phyloP scores from a whole-genome alignment of 768 basidiomycete genomes.

The Crepidotus variabilis region DNA sequence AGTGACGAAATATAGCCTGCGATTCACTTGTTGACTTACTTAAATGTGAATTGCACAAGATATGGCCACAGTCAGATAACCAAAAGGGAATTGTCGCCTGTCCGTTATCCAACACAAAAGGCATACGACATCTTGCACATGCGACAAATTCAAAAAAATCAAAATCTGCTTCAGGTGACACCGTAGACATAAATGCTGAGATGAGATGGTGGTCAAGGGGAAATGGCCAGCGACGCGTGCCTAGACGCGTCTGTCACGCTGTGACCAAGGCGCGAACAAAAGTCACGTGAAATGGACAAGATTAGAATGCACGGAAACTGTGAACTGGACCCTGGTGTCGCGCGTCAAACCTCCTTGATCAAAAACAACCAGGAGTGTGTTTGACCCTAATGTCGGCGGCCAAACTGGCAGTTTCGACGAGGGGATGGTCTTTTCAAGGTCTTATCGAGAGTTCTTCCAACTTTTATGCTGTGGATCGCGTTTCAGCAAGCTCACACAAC shows the following conservation, averaged over 20 bases:
- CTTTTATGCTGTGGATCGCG: conserved; percentile 32
- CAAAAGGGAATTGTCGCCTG: conserved; percentile 71
- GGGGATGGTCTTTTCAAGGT: conserved; percentile 46
- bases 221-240: conserved; percentile 4
- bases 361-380: conserved; percentile 1
- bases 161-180: conserved; percentile 32
- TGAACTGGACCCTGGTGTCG: neutral
- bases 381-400: conserved; percentile 2
- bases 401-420: conserved; percentile 29
- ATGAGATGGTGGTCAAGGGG: conserved; percentile 1
- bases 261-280: neutral
- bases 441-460: conserved; percentile 34
- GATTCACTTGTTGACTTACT: conserved; percentile 39
- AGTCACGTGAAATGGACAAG: neutral
- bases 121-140: conserved; percentile 68
- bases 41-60: conserved; percentile 82
- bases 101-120: conserved; percentile 49
- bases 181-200: conserved; percentile 30
- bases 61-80: conserved; percentile 86
- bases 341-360: neutral
- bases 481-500: conserved; percentile 30
- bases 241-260: neutral
- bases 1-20: neutral
- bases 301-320: too few relatives aligned
- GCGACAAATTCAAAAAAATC: conserved; percentile 82